Conservation (phyloP, 1,139 yeast genomes). For the Geotrichum candidum region DNA sequence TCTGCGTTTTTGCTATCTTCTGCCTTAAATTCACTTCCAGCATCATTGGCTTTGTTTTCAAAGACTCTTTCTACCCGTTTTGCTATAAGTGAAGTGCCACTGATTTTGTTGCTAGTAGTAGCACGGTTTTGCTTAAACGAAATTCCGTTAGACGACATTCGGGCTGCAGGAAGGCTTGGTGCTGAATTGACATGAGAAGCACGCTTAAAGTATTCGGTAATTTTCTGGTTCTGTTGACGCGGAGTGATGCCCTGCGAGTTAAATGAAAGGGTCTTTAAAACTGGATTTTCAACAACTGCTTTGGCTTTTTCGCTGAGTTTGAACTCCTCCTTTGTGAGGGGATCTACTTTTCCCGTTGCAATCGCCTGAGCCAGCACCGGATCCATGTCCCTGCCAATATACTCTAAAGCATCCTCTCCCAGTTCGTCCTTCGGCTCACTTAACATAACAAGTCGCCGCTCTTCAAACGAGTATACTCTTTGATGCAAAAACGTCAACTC, state of each 20-base stretch:
- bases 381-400: conserved; percentile 54
- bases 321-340: conserved; percentile 45
- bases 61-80: not conserved
- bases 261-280: not conserved
- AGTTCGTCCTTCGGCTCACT: conserved; percentile 44
- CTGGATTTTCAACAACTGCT: not conserved
- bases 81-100: not conserved
- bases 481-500: conserved; percentile 78
- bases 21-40: not conserved
- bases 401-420: conserved; percentile 41
- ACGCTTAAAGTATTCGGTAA: conserved; percentile 8
- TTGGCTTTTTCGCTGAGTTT: not conserved
- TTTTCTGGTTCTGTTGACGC: not conserved
- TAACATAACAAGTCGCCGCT: conserved; percentile 47
- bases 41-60: not conserved
- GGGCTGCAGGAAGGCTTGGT: not conserved
- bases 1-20: not conserved
- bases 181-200: conserved; percentile 9
- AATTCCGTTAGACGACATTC: not conserved
- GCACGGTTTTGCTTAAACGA: not conserved
- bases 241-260: not conserved
- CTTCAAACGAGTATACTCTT: conserved; percentile 70
- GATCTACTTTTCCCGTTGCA: conserved; percentile 64
- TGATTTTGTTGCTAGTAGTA: not conserved
- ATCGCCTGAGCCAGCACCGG: conserved; percentile 47